Conservation (phyloP, 2,329 filamentous ascomycete species). For the Pleurostoma richardsiae region DNA sequence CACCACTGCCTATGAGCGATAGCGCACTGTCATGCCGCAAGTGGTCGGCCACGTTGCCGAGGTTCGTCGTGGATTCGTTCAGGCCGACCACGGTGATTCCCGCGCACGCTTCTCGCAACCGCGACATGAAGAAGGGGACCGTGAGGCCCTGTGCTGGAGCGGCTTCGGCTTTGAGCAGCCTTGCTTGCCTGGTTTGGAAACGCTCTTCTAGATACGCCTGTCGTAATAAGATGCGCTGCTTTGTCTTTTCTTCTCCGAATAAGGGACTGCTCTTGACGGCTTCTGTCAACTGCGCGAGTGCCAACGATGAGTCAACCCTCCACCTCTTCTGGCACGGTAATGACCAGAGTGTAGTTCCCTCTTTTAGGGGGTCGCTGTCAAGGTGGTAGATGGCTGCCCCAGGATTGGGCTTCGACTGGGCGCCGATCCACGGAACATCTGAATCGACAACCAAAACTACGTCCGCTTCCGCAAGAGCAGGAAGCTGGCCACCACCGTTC, state of each 20-base stretch:
- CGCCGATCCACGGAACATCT: slow-evolving; percentile 65
- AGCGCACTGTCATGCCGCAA: slow-evolving; percentile 42
- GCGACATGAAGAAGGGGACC: slow-evolving; percentile 45
- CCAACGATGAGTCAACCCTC: slow-evolving; percentile 39
- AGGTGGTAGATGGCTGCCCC: slow-evolving; percentile 57
- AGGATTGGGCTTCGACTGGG: slow-evolving; percentile 51
- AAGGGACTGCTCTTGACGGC: not conserved
- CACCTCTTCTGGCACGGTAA: slow-evolving; percentile 43
- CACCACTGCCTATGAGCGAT: slow-evolving; percentile 22
- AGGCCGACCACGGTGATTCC: slow-evolving; percentile 57
- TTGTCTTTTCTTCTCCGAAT: slow-evolving; percentile 13
- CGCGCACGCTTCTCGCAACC: slow-evolving; percentile 46
- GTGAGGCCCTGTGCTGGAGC: slow-evolving; percentile 46
- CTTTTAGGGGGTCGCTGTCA: slow-evolving; percentile 60
- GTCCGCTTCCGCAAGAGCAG: slow-evolving; percentile 52
- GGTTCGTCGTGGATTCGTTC: slow-evolving; percentile 52
- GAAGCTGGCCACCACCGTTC: slow-evolving; percentile 12
- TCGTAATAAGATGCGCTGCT: not conserved
- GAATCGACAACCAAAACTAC: slow-evolving; percentile 62
- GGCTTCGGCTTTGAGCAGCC: slow-evolving; percentile 35
- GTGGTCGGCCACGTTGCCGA: slow-evolving; percentile 48
- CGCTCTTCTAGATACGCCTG: slow-evolving; percentile 32
- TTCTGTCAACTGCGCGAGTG: slow-evolving; percentile 18
- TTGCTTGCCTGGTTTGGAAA: slow-evolving; percentile 39
- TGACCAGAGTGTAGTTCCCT: slow-evolving; percentile 51